These are phyloP conservation scores for Pseudogymnoascus sp. DNA, from an alignment of 2,329 filamentous ascomycete species.

Conservation along the genomic window DNA sequence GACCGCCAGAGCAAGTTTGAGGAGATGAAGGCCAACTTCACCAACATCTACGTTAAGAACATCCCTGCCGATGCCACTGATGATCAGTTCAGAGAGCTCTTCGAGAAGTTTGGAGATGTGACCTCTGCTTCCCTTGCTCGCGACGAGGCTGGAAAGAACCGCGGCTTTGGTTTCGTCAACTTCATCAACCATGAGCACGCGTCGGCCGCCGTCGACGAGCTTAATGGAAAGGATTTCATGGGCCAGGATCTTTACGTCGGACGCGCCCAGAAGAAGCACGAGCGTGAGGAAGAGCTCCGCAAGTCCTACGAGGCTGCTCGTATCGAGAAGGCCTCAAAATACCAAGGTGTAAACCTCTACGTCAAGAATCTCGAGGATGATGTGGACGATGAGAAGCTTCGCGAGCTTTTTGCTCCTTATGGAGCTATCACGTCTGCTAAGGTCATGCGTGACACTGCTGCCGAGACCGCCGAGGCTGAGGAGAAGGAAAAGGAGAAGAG, in stretches of 20 bases:
- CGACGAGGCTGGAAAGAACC: conserved; percentile 84
- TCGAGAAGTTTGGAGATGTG: conserved; percentile 87
- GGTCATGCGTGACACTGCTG: conserved; percentile 87
- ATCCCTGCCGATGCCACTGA: conserved; percentile 78
- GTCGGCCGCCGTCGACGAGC: conserved; percentile 76
- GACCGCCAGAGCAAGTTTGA: conserved; percentile 99
- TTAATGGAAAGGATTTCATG: conserved; percentile 88
- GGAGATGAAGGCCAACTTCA: conserved; percentile 99
- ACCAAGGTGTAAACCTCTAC: conserved; percentile 98
- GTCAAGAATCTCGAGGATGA: conserved; percentile 99
- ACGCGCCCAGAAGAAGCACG: conserved; percentile 99
- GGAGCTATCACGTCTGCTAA: conserved; percentile 97
- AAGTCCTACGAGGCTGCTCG: conserved; percentile 98
- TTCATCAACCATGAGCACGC: conserved; percentile 88
- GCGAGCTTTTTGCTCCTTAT: conserved; percentile 83
- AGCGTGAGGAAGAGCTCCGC: conserved; percentile 98
- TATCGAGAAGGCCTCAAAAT: conserved; percentile 97
- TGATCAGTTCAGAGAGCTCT: conserved; percentile 89
- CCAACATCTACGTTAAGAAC: conserved; percentile 99
- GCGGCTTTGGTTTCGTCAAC: conserved; percentile 95
- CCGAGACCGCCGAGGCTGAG: conserved; percentile 41
- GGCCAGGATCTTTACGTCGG: conserved; percentile 96
- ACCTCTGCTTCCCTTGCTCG: conserved; percentile 92
- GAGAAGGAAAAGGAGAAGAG: conserved; percentile 46
- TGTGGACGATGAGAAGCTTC: conserved; percentile 95